Conservation (phyloP, 108 stramenopile species). For the Nitzschia sp. region DNA sequence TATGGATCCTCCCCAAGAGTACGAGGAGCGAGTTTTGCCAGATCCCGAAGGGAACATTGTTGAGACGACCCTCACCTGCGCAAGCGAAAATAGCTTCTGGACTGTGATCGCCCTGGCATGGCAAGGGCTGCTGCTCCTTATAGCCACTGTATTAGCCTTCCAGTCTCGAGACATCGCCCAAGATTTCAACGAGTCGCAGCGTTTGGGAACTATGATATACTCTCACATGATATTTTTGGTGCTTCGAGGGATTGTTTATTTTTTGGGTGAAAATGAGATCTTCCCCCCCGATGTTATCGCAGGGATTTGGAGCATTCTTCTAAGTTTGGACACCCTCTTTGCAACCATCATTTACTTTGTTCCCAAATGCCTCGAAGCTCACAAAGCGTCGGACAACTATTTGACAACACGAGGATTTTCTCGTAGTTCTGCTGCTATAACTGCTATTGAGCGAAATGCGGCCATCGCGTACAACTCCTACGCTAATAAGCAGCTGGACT, state of each 20-base stretch:
- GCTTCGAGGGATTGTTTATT: constrained; percentile 2
- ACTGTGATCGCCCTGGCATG: constrained; percentile 10
- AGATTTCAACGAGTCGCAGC: constrained; percentile 37
- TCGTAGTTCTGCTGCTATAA: constrained; percentile 1
- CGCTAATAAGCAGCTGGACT: neutral
- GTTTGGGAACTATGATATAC: constrained; percentile 38
- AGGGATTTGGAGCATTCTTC: constrained; percentile 4
- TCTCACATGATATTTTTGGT: constrained; percentile 34
- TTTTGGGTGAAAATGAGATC: constrained; percentile 1
- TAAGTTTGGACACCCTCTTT: constrained; percentile 21
- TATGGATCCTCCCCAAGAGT: constrained; percentile 14
- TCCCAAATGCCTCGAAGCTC: constrained; percentile 24
- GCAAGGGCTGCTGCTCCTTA: constrained; percentile 21
- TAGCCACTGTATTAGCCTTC: constrained; percentile 28
- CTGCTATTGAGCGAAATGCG: constrained; percentile 4
- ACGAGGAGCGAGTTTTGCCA: neutral
- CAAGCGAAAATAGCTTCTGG: constrained; percentile 10
- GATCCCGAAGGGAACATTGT: constrained; percentile 3
- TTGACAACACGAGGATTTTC: neutral
- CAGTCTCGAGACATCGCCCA: constrained; percentile 21
- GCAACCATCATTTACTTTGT: constrained; percentile 27
- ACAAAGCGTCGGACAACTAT: neutral
- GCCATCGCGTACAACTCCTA: neutral
- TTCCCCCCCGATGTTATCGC: neutral
- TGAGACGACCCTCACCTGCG: constrained; percentile 7